These are phyloP conservation scores for Crithidia bombi DNA, from an alignment of 208 protist species.

Conservation along the genomic window DNA sequence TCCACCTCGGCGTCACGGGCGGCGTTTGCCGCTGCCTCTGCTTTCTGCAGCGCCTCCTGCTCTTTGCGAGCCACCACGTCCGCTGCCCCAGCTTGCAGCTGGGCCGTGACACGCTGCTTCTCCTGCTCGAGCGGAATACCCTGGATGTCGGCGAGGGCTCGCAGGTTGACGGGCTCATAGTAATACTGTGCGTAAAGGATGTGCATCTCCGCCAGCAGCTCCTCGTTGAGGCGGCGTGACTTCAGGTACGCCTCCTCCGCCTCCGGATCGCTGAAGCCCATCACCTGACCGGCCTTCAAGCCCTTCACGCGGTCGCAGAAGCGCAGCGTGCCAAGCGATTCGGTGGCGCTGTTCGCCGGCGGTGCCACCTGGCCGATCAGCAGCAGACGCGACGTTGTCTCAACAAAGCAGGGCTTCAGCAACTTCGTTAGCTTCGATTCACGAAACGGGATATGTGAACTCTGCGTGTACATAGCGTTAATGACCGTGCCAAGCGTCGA, in stretches of 20 bases:
- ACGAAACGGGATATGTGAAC: slow-evolving; percentile 84
- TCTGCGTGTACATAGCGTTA: slow-evolving; percentile 84
- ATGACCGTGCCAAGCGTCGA: slow-evolving; percentile 86
- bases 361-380: slow-evolving; percentile 89
- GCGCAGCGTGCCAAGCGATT: slow-evolving; percentile 82
- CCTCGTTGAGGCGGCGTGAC: slow-evolving; percentile 61
- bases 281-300: slow-evolving; percentile 67
- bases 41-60: slow-evolving; percentile 43
- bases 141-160: slow-evolving; percentile 40
- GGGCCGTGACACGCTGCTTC: slow-evolving; percentile 31
- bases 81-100: slow-evolving; percentile 38
- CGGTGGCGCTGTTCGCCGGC: slow-evolving; percentile 51
- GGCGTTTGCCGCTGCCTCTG: slow-evolving; percentile 34
- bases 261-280: slow-evolving; percentile 54
- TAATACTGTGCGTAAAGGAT: slow-evolving; percentile 66
- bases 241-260: slow-evolving; percentile 68
- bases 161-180: slow-evolving; percentile 51
- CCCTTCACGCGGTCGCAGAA: slow-evolving; percentile 92
- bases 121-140: slow-evolving; percentile 41
- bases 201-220: slow-evolving; percentile 78
- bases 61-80: slow-evolving; percentile 51
- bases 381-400: slow-evolving; percentile 65
- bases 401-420: slow-evolving; percentile 80
- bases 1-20: slow-evolving; percentile 62
- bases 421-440: slow-evolving; percentile 94